Evolutionary conservation across 805 yeast species (phyloP).

Genomic region (Maudiozyma serrabonitensis): DNA sequence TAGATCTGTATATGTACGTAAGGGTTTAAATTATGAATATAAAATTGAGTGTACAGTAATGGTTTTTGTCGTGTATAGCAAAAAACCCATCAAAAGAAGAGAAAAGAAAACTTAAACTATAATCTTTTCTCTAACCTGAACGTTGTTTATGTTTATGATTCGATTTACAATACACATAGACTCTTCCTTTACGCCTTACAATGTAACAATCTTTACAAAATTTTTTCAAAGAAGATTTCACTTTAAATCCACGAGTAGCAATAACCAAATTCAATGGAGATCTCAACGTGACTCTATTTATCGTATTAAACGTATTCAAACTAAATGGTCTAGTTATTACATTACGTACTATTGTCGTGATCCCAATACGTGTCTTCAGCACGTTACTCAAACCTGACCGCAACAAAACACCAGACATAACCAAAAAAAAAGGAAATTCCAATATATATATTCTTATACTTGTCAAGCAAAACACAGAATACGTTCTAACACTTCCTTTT

Average conservation of each 20-base stretch:
- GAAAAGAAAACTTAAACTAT: not conserved
- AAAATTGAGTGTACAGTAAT: not conserved
- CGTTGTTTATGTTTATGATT: constrained; percentile 93
- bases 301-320: not conserved
- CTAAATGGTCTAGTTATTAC: not conserved
- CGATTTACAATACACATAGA: constrained; percentile 85
- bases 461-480: no score
- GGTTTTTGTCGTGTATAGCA: not conserved
- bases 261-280: not conserved
- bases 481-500: no score
- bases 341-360: not conserved
- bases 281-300: not conserved
- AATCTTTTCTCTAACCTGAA: constrained; percentile 43
- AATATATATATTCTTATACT: no score
- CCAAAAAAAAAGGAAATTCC: no score
- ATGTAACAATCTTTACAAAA: constrained; percentile 85
- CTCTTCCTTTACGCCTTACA: constrained; percentile 91
- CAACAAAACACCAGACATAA: not conserved
- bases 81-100: not conserved
- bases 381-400: not conserved
- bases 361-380: not conserved
- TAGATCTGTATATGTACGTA: not conserved
- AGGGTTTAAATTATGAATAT: not conserved
- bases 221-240: constrained; percentile 85
- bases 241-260: constrained; percentile 67